Evolutionary conservation across 805 yeast genomes (phyloP).

Genomic region (Candida krabiensis): DNA sequence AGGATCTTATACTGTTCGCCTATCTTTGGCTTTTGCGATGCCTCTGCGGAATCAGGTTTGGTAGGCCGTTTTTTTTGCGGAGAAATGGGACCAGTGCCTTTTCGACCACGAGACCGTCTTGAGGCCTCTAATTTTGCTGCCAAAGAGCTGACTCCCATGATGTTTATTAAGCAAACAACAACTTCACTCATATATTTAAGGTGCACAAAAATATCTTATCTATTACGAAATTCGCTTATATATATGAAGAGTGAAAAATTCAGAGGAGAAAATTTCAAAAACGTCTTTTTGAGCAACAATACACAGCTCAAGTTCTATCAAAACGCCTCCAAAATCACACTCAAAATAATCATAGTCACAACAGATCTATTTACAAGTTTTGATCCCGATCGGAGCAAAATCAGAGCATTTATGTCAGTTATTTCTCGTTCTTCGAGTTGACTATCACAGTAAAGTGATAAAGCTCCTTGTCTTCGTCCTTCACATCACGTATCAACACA

Average conservation of each 20-base stretch:
- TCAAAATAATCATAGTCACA: too few relatives aligned
- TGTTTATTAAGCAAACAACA: too few relatives aligned
- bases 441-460: conserved; percentile 21
- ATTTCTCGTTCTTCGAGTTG: conserved; percentile 20
- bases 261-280: too few relatives aligned
- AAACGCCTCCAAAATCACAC: too few relatives aligned
- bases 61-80: conserved; percentile 5
- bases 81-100: conserved; percentile 3
- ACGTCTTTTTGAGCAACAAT: too few relatives aligned
- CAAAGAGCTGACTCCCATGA: conserved; percentile 12
- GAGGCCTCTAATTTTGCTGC: conserved; percentile 9
- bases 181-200: too few relatives aligned
- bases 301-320: too few relatives aligned
- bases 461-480: conserved; percentile 19
- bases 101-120: not conserved
- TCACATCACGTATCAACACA: conserved; percentile 15
- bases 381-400: not conserved
- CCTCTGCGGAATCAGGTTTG: not conserved
- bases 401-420: too few relatives aligned
- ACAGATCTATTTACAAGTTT: not conserved
- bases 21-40: conserved; percentile 1
- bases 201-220: too few relatives aligned
- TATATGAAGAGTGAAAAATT: too few relatives aligned
- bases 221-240: too few relatives aligned
- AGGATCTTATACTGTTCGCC: conserved; percentile 13